phyloP scores from a whole-genome alignment of 1,139 yeast species.

The Suhomyces yuchorum region DNA sequence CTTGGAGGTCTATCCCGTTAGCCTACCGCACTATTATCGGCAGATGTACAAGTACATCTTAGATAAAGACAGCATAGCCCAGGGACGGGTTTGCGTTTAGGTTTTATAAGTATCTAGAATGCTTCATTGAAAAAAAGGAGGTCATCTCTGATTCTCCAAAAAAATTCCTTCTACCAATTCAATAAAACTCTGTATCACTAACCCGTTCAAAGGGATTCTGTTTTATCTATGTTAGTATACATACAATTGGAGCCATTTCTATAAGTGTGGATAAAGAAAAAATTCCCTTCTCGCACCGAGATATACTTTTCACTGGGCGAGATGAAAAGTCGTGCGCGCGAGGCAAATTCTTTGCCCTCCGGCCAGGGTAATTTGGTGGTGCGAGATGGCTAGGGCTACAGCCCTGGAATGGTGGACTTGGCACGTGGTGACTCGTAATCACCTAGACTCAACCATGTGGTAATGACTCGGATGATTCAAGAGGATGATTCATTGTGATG shows the following conservation, averaged over 20 bases:
- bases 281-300: background rate
- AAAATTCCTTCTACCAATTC: slow-evolving; percentile 10
- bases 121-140: slow-evolving; percentile 13
- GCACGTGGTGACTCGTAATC: slow-evolving; percentile 16
- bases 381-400: slow-evolving; percentile 5
- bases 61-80: slow-evolving; percentile 61
- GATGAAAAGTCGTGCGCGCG: slow-evolving; percentile 8
- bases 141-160: slow-evolving; percentile 10
- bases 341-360: too few relatives aligned
- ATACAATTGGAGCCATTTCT: slow-evolving; percentile 89
- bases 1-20: slow-evolving; percentile 71
- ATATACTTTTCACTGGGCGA: slow-evolving; percentile 6
- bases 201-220: slow-evolving; percentile 40
- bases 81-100: slow-evolving; percentile 41
- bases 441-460: too few relatives aligned
- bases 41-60: slow-evolving; percentile 23
- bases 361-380: too few relatives aligned
- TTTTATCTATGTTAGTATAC: slow-evolving; percentile 38
- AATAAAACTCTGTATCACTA: slow-evolving; percentile 16
- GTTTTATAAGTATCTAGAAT: slow-evolving; percentile 15
- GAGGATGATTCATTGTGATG: background rate
- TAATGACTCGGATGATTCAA: slow-evolving; percentile 3
- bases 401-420: slow-evolving; percentile 6
- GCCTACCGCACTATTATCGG: slow-evolving; percentile 62
- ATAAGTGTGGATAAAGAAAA: slow-evolving; percentile 16